A percentile compares a stretch with the other conserved stretches of the same genome.
These are phyloP conservation scores for Fusarium sp. DNA, from an alignment of 2,329 filamentous ascomycete species.

Conservation along the genomic window DNA sequence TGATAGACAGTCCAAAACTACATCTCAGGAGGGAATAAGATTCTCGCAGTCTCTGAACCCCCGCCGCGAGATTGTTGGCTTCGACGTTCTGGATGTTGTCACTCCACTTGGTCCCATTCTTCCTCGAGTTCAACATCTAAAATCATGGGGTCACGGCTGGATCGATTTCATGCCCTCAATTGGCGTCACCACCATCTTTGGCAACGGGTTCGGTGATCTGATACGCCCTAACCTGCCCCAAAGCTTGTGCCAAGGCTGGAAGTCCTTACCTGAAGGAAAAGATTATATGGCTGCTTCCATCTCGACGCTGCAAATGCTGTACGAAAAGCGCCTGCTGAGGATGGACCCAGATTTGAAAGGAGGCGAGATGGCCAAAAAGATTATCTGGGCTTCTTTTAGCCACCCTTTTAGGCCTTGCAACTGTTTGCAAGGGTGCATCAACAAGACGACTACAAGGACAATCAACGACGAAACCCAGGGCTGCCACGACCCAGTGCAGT, in stretches of 20 bases:
- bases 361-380: slow-evolving; percentile 10
- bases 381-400: not conserved
- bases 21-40: slow-evolving; percentile 9
- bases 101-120: not conserved
- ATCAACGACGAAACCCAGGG: not conserved
- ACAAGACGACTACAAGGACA: not conserved
- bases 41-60: slow-evolving; percentile 4
- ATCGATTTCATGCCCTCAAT: slow-evolving; percentile 4
- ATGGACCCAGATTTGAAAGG: slow-evolving; percentile 2
- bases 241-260: not conserved
- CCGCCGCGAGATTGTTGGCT: slow-evolving; percentile 12
- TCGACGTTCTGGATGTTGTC: slow-evolving; percentile 9
- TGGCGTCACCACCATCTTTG: slow-evolving; percentile 12
- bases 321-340: slow-evolving; percentile 1
- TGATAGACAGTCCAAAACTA: not conserved
- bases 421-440: not conserved
- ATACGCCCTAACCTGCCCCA: not conserved
- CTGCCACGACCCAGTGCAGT: slow-evolving; percentile 14
- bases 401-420: not conserved
- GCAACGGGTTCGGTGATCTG: slow-evolving; percentile 4
- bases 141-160: slow-evolving; percentile 11
- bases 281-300: slow-evolving; percentile 12
- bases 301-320: slow-evolving; percentile 14
- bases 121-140: slow-evolving; percentile 4
- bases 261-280: not conserved